Evolutionary conservation across 306 rosid species (phyloP).

Genomic region (Malus fusca): DNA sequence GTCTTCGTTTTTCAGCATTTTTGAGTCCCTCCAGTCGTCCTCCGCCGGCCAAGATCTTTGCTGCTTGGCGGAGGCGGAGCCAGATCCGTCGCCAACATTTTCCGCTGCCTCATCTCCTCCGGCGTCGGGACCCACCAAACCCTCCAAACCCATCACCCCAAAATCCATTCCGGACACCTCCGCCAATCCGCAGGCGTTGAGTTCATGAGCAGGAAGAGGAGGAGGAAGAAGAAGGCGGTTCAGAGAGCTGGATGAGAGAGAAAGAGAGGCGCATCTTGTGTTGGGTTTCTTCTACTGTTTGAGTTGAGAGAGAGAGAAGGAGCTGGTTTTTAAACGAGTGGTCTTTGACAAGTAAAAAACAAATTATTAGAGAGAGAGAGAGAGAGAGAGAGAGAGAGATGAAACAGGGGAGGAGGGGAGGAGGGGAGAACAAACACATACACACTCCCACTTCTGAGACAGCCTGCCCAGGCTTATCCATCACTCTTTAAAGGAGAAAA

Average conservation of each 20-base stretch:
- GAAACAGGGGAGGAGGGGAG: background rate
- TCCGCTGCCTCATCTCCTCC: slow-evolving; percentile 10
- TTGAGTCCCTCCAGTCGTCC: slow-evolving; percentile 33
- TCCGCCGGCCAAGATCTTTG: slow-evolving; percentile 26
- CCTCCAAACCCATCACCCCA: slow-evolving; percentile 37
- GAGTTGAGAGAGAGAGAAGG: background rate
- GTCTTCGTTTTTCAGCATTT: slow-evolving; percentile 26
- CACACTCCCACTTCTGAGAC: slow-evolving; percentile 16
- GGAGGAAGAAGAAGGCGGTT: background rate
- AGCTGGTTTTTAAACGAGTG: slow-evolving; percentile 11
- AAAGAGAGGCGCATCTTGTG: slow-evolving; percentile 26
- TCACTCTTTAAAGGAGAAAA: background rate
- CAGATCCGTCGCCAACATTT: slow-evolving; percentile 35
- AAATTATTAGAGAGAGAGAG: slow-evolving; percentile 22
- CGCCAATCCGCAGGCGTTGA: slow-evolving; percentile 20
- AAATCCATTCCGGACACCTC: slow-evolving; percentile 35
- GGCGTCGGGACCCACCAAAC: slow-evolving; percentile 21
- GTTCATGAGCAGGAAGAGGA: slow-evolving; percentile 24
- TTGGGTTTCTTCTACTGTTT: background rate
- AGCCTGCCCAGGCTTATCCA: slow-evolving; percentile 2
- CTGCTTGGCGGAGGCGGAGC: slow-evolving; percentile 22
- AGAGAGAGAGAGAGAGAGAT: background rate
- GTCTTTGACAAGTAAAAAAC: slow-evolving; percentile 15
- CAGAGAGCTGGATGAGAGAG: slow-evolving; percentile 12
- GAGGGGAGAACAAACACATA: background rate